A percentile compares a stretch with the other conserved stretches of the same genome.
These are phyloP conservation scores for Candida maesae DNA, from an alignment of 805 yeast species.

Conservation along the genomic window DNA sequence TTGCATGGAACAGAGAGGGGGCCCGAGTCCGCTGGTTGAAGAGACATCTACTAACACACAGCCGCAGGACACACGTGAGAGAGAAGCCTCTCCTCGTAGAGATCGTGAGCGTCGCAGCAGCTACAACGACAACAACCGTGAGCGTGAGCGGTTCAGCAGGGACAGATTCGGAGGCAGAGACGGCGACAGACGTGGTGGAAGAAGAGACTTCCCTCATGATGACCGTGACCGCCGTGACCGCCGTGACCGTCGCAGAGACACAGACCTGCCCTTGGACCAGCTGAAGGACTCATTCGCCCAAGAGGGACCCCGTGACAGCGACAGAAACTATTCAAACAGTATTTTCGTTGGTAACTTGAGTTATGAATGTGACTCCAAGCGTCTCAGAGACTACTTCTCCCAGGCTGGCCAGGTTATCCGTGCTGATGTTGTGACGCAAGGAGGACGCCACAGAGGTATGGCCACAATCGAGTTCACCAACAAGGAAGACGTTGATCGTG, in stretches of 20 bases:
- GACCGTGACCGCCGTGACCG: constrained; percentile 22
- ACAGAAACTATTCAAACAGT: constrained; percentile 64
- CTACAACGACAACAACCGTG: constrained; percentile 3
- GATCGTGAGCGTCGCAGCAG: constrained; percentile 17
- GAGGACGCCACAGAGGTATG: constrained; percentile 85
- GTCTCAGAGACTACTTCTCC: constrained; percentile 57
- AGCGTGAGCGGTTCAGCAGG: constrained; percentile 24
- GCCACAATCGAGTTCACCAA: constrained; percentile 82
- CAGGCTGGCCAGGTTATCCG: constrained; percentile 62
- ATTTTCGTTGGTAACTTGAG: constrained; percentile 74
- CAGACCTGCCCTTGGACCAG: constrained; percentile 22
- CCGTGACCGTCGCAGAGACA: too few relatives aligned
- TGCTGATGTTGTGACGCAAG: constrained; percentile 77
- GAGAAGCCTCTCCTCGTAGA: constrained; percentile 30
- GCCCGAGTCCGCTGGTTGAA: too few relatives aligned
- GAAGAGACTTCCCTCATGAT: not conserved
- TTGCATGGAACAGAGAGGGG: too few relatives aligned
- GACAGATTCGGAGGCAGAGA: constrained; percentile 30
- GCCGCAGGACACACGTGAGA: constrained; percentile 25
- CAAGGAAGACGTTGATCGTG: constrained; percentile 61
- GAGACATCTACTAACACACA: constrained; percentile 1
- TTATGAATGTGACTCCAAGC: constrained; percentile 54
- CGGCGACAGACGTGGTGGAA: not conserved
- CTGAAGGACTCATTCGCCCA: constrained; percentile 27
- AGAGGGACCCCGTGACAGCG: constrained; percentile 33